Base-by-base conservation (phyloP, 495 filamentous ascomycete species). In the Trichoderma asperelloides region DNA sequence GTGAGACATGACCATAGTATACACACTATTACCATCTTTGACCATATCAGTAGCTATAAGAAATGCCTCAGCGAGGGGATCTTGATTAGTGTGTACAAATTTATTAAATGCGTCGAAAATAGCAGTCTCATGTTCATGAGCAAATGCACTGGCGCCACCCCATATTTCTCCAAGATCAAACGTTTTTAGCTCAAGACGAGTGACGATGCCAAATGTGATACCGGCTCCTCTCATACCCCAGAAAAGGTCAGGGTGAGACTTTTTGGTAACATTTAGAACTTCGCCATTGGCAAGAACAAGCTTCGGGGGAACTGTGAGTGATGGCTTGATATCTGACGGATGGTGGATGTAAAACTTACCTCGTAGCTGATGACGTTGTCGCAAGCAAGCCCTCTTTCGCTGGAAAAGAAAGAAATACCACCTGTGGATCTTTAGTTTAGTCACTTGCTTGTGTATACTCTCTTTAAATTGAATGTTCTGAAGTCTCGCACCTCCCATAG, bases 161-260 rank as follows among this genome's bases (percentile, higher is more conserved):
- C 47, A 51, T 21, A 51, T 51, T 51, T 51, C 18, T n/a, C 47
- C 47, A 23, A 51, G 63, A 3, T 40, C 63, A 63, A 80, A 78
- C 0, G 82, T 81, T 37, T 79, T 69, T 41, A 85, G 66, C 28
- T 76, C 78, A 66, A 83, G 79, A 9, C 79, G 75, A 23, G 74
- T 76, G 0, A 82, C 78, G 41, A 81, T 70, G 23, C 81, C 81
- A 64, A 81, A 79, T 33, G 76, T 77, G n/a, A 70, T 69, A 16
- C 80, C 81, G 15, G 80, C 80, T 28, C 76, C 75, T 30, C 69
- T 67, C 5, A 78, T 60, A 21, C 68, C 74, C 73, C 74, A 77
- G 57, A 73, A 82, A 0, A 84, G 74, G 25, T 83, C 81, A 0
- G 75, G 47, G 21, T 51, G 21, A 21, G 47, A 51, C 2, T n/a